Conservation (phyloP, 2,329 filamentous ascomycete genomes). For the Berkeleyomyces rouxiae region DNA sequence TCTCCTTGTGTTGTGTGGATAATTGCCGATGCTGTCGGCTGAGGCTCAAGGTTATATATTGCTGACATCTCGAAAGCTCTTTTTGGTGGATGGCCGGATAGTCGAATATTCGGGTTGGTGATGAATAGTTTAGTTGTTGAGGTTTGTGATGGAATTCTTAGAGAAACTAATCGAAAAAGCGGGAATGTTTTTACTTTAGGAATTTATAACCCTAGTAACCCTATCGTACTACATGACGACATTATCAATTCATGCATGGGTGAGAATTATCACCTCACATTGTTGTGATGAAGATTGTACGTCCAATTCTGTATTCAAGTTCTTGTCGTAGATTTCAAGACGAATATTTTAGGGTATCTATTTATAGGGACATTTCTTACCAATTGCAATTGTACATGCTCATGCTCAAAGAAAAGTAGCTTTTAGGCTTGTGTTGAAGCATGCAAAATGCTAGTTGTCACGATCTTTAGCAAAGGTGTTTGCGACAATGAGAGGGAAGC, state of each 20-base stretch:
- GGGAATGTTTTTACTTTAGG: neutral
- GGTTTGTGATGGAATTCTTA: neutral
- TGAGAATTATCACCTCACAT: neutral
- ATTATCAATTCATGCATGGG: neutral
- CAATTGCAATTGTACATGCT: neutral
- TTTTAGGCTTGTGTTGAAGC: neutral
- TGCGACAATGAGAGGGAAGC: conserved; percentile 50
- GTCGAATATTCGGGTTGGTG: neutral
- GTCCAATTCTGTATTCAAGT: neutral
- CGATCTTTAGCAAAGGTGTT: conserved; percentile 46
- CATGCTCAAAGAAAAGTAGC: neutral
- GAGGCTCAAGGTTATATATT: conserved; percentile 80
- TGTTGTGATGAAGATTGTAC: neutral
- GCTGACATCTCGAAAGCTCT: conserved; percentile 48
- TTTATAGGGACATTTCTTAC: neutral
- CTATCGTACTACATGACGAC: neutral
- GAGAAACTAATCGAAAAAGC: neutral
- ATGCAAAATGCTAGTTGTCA: neutral
- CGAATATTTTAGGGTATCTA: neutral
- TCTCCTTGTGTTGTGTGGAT: conserved; percentile 83
- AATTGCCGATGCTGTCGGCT: conserved; percentile 80
- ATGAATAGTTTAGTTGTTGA: neutral
- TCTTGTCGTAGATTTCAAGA: neutral
- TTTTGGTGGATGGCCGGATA: neutral
- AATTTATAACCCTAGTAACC: neutral